A percentile compares a stretch with the other conserved stretches of the same genome.
These are phyloP conservation scores for Leccinum subgranulosum DNA, from an alignment of 768 basidiomycete genomes.

Conservation along the genomic window DNA sequence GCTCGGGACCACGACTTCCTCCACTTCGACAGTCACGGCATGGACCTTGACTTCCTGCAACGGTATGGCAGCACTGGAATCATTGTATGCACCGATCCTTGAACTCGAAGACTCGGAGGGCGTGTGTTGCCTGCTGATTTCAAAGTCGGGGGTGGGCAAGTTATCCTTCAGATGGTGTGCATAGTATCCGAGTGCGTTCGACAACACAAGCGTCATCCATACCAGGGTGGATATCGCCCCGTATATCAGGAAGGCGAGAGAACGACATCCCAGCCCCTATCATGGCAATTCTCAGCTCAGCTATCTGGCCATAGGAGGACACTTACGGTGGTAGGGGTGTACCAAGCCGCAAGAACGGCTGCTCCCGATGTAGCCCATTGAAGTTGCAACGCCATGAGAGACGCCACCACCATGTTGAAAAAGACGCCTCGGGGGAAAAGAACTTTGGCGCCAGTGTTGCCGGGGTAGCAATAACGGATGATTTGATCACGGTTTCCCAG, in stretches of 20 bases:
- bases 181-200: constrained; percentile 26
- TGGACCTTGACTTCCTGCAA: background rate
- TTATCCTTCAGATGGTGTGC: constrained; percentile 5
- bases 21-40: background rate
- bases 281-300: background rate
- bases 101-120: background rate
- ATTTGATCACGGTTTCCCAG: constrained; percentile 19
- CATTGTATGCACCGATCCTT: background rate
- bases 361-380: constrained; percentile 34
- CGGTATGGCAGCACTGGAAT: background rate
- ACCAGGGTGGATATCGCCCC: constrained; percentile 26
- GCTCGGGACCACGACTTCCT: background rate
- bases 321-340: constrained; percentile 30
- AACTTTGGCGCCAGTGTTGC: background rate
- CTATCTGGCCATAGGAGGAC: background rate
- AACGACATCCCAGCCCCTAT: constrained; percentile 35
- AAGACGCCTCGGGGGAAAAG: constrained; percentile 22
- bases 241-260: constrained; percentile 31
- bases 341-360: constrained; percentile 26
- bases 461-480: constrained; percentile 17
- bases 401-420: constrained; percentile 28
- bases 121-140: background rate
- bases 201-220: constrained; percentile 30
- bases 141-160: background rate
- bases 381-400: constrained; percentile 26